Base-by-base conservation (phyloP, 139 green algal genomes). In the Pleodorina starrii region DNA sequence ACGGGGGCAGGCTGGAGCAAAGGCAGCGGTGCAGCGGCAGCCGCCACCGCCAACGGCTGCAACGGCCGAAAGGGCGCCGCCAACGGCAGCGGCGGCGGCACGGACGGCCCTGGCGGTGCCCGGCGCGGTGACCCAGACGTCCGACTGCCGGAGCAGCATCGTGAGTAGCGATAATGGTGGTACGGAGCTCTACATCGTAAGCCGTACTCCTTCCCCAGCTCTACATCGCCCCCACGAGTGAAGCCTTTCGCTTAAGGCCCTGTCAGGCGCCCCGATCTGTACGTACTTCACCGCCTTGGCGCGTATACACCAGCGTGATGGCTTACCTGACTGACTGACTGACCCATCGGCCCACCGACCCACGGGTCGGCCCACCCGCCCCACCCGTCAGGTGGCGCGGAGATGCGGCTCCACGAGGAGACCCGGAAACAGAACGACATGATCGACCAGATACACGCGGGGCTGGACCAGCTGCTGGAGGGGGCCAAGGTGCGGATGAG, bases 391-490 rank as follows among this genome's bases (percentile, higher is more conserved):
- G 85, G 73, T 36, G 72, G 27, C 4, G 19, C 51, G n/a, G 89
- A 91, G 89, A 86, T 89, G 77, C 32, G 32, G 59, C 10, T 91
- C 44, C 89, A 91, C 73, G 60, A 86, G 43, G 89, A 91, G 81
- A 91, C 89, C 9, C 89, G 89, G 59, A 86, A 86, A 66, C 89
- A 91, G 89, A 91, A 91, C 46, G 59, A 89, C 42, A 69, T 91
- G 35, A 81, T 91, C 43, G 89, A 91, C 54, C 82, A 89, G 59
- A 91, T 91, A 19, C 82, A 89, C 36, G 46, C 10, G 29, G 89
- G 89, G 6, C 59, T 91, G 81, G 89, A 87, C 14, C 36, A 77
- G 35, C 82, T 91, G 51, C 74, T 91, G 82, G 72, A 89, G 19
- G 79, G 79, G 29, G 89, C 89, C 32, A 85, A 73, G 73, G 89